These are phyloP conservation scores for Penicillium occitanis DNA, from an alignment of 2,329 filamentous ascomycete species.

Conservation along the genomic window DNA sequence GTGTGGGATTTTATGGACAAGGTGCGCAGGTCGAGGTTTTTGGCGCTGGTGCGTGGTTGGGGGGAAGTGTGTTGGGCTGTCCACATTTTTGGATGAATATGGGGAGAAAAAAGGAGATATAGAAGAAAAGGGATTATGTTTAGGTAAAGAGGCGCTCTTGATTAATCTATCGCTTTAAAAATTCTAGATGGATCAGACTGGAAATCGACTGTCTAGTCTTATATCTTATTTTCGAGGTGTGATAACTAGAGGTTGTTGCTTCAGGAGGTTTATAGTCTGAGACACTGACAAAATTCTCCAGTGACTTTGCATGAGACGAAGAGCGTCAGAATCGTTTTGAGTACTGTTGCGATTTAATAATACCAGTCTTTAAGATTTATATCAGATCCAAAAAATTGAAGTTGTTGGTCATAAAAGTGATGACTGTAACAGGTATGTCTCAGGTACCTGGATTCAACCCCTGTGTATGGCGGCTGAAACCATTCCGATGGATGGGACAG, in stretches of 20 bases:
- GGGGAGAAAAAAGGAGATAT: no score
- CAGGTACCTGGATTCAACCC: neutral
- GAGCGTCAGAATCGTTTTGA: neutral
- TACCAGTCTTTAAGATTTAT: no score
- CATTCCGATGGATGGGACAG: neutral
- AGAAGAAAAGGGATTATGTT: neutral
- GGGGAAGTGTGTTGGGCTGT: slow-evolving; percentile 1
- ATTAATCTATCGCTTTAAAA: neutral
- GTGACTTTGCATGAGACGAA: neutral
- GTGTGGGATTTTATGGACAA: neutral
- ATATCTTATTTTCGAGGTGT: neutral
- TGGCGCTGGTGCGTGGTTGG: slow-evolving; percentile 8
- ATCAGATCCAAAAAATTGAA: neutral
- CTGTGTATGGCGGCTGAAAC: neutral
- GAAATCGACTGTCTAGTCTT: neutral
- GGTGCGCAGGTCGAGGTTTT: slow-evolving; percentile 15
- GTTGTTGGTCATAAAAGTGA: neutral
- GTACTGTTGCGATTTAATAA: neutral
- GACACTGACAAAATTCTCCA: neutral
- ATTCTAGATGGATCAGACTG: neutral
- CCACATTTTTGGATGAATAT: slow-evolving; percentile 3
- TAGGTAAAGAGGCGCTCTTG: no score
- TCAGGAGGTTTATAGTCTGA: neutral
- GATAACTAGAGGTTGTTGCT: no score
- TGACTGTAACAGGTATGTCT: slow-evolving; percentile 1